Base-by-base conservation (phyloP, 1,284 basidiomycete species). In the Omphalotus olearius region DNA sequence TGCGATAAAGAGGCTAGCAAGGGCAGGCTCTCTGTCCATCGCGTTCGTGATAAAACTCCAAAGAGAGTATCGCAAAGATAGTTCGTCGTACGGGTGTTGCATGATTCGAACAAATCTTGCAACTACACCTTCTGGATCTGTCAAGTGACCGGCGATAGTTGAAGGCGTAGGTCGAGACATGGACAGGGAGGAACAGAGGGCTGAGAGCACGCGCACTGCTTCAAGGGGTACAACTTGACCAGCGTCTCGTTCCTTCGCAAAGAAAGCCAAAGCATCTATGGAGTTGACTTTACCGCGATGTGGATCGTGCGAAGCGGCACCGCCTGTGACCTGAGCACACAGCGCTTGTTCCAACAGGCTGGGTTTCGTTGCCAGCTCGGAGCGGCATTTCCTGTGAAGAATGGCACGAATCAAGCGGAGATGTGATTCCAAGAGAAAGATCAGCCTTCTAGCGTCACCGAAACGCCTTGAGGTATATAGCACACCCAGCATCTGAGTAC, bases 41-140 rank as follows among this genome's bases (percentile, higher is more conserved):
- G 92, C 85, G 11, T 91, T 76, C 0, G 88, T 76, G 23, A 96
- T 82, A 60, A 97, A 88, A 53, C 78, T 80, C 93, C 94, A 97
- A 1, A 91, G 80, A 0, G 85, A 79, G 40, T 82, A 82, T 5
- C 89, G 82, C 26, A 92, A 73, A 3, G 74, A 63, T 9, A 82
- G 71, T 40, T 89, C 85, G 38, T 87, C 82, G 58, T 85, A 89
- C 0, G 85, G 84, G 61, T 88, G 80, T 47, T 82, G 78, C 4
- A 85, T 71, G 42, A 88, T 83, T 16, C 78, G 76, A 1, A 88
- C 80, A 10, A 88, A 67, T 0, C 78, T 73, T 10, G 77, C 64
- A 5, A 88, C 79, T 2, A 78, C 81, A 18, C 78, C 75, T 61
- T 90, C 87, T 1, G 88, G 83, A 60, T 87, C 79, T 6, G 80